phyloP scores from a whole-genome alignment of 106 monocot species.

The Apostasia shenzhenica region DNA sequence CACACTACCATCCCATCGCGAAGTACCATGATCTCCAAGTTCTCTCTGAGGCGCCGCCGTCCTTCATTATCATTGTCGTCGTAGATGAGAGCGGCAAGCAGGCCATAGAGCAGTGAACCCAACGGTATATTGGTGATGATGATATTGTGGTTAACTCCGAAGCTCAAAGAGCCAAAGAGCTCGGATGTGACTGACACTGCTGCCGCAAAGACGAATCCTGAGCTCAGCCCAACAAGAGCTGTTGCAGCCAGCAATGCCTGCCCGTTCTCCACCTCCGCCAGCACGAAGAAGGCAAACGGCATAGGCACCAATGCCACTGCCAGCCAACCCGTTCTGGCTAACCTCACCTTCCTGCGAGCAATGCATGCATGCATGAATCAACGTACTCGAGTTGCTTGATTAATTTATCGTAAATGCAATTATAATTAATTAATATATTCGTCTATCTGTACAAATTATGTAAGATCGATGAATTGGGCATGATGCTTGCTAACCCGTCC shows the following conservation, averaged over 20 bases:
- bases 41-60: neutral
- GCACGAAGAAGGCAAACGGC: conserved; percentile 63
- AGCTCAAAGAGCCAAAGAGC: conserved; percentile 64
- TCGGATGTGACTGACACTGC: conserved; percentile 73
- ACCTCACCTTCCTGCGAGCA: conserved; percentile 35
- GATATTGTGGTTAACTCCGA: conserved; percentile 86
- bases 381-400: too few species aligned
- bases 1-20: conserved; percentile 40
- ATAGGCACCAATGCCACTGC: conserved; percentile 42
- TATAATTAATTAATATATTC: too few species aligned
- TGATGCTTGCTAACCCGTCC: conserved; percentile 22
- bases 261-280: conserved; percentile 17
- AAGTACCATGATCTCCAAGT: neutral
- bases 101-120: conserved; percentile 78
- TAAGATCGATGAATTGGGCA: neutral
- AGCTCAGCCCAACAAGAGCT: conserved; percentile 66
- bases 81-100: conserved; percentile 62
- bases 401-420: too few species aligned
- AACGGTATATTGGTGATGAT: conserved; percentile 82
- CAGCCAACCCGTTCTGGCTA: conserved; percentile 82
- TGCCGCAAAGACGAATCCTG: conserved; percentile 80
- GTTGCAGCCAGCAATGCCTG: conserved; percentile 43
- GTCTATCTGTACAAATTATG: neutral
- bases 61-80: conserved; percentile 44
- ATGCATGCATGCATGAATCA: neutral